phyloP scores from a whole-genome alignment of 768 basidiomycete species.

The Naematelia aurantialba region DNA sequence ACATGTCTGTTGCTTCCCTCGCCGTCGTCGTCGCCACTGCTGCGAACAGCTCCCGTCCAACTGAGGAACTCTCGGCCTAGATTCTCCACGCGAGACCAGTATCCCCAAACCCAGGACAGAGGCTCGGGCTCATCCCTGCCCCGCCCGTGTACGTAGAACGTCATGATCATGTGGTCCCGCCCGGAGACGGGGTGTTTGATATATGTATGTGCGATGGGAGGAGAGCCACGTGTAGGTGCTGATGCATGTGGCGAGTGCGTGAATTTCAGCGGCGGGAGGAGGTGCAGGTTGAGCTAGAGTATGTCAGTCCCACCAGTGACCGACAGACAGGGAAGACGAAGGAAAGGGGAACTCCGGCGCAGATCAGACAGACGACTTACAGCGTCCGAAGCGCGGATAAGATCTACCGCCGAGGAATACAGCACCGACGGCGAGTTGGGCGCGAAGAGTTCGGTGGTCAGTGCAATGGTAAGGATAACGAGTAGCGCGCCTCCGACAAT shows the following conservation, averaged over 20 bases:
- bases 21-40: not conserved
- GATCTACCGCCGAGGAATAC: constrained; percentile 47
- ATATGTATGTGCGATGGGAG: constrained; percentile 39
- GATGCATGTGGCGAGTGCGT: constrained; percentile 46
- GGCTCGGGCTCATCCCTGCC: constrained; percentile 41
- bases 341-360: not conserved
- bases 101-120: constrained; percentile 29
- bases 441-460: constrained; percentile 49
- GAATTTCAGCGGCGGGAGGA: constrained; percentile 48
- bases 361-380: no score
- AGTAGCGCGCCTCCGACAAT: constrained; percentile 45
- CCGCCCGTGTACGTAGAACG: constrained; percentile 49
- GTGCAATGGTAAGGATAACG: constrained; percentile 43
- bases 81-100: constrained; percentile 5
- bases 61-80: not conserved
- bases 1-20: not conserved
- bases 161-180: constrained; percentile 48
- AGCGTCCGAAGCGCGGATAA: constrained; percentile 43
- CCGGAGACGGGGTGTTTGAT: constrained; percentile 41
- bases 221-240: constrained; percentile 38
- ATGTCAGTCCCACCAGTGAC: not conserved
- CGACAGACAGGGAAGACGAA: not conserved
- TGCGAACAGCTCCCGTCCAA: constrained; percentile 1
- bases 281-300: constrained; percentile 44
- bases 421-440: constrained; percentile 48